Conservation (phyloP, 2,329 filamentous ascomycete genomes). For the Aspergillus ochraceus region DNA sequence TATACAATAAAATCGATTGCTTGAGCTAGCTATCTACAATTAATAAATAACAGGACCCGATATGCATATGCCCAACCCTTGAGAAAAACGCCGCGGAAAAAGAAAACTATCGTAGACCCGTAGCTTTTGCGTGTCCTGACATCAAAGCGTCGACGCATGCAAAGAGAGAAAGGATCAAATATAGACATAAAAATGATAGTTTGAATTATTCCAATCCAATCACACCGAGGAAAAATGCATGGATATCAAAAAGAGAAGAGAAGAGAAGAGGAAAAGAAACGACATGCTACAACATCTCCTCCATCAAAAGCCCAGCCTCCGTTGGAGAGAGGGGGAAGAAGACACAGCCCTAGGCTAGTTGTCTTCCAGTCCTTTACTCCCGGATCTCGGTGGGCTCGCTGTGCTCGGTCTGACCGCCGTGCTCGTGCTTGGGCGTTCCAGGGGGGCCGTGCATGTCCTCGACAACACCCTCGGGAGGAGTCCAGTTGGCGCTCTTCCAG, state of each 20-base stretch:
- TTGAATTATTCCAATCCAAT: background rate
- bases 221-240: background rate
- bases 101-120: background rate
- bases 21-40: background rate
- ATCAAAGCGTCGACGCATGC: background rate
- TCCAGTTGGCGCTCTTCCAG: slow-evolving; percentile 59
- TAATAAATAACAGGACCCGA: background rate
- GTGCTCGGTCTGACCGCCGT: slow-evolving; percentile 17
- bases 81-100: background rate
- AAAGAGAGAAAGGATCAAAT: background rate
- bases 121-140: background rate
- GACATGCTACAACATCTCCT: background rate
- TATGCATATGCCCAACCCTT: background rate
- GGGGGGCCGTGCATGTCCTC: slow-evolving; percentile 26
- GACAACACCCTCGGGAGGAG: slow-evolving; percentile 34
- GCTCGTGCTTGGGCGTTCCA: slow-evolving; percentile 9
- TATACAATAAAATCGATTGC: background rate
- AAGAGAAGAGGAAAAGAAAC: background rate
- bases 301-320: background rate
- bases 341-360: background rate
- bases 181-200: background rate
- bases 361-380: slow-evolving; percentile 12
- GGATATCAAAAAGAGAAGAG: background rate
- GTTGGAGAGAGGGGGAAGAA: background rate
- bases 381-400: slow-evolving; percentile 21